Conservation (phyloP, 2,329 filamentous ascomycete genomes). For the Aspergillus terreus region DNA sequence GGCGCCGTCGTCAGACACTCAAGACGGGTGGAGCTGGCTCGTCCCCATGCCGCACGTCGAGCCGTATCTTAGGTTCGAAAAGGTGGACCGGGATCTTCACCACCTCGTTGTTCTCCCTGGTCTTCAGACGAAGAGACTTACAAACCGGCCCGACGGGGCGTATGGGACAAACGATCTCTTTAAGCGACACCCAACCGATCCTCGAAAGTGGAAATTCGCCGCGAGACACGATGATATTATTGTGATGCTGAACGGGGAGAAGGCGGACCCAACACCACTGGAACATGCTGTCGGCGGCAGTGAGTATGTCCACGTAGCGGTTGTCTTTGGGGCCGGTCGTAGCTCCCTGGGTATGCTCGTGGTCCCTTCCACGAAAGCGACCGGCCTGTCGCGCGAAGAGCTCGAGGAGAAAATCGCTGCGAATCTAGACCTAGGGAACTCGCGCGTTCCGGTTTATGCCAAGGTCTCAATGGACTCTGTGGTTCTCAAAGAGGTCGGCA, state of each 20-base stretch:
- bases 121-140: conserved; percentile 7
- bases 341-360: conserved; percentile 54
- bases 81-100: conserved; percentile 34
- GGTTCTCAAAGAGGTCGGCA: no score
- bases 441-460: no score
- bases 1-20: no score
- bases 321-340: conserved; percentile 55
- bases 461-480: no score
- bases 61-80: conserved; percentile 40
- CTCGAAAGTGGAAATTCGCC: conserved; percentile 43
- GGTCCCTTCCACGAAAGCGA: conserved; percentile 42
- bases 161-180: conserved; percentile 44
- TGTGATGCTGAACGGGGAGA: conserved; percentile 47
- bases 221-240: conserved; percentile 44
- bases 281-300: conserved; percentile 54
- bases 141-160: no score
- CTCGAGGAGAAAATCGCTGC: no score
- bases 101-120: conserved; percentile 37
- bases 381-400: no score
- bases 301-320: conserved; percentile 50
- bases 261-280: conserved; percentile 44
- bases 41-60: conserved; percentile 39
- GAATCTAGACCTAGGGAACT: no score
- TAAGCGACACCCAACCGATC: conserved; percentile 39
- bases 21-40: conserved; percentile 55